Evolutionary conservation across 2,329 filamentous ascomycete genomes (phyloP), one percentile per base, ranked within the genome.

Genomic region (Metarhizium brunneum): DNA sequence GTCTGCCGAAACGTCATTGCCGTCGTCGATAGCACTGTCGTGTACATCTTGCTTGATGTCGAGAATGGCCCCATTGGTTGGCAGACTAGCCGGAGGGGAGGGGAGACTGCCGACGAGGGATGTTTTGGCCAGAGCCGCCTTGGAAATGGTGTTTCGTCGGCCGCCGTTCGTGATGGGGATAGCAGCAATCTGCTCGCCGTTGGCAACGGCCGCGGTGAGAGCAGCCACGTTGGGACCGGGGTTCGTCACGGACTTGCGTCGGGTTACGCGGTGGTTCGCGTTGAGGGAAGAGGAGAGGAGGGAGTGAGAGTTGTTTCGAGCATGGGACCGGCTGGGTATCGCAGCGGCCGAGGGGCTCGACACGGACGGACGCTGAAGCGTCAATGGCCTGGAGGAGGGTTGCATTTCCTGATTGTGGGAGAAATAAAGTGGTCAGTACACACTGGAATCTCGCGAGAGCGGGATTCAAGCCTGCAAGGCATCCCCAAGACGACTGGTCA

Each of bases 161-260:
- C 74, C 72, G 59, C 76, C 73, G 64, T 78, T 76, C 55, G 77
- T 74, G 56, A 87, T 85, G 45, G 74, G 85, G 68, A 79, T 78
- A 60, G 78, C 76, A 55, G 75, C 69, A 52, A 76, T 69, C 65
- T 75, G 77, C 58, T 81, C 80, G 62, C 86, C 84, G 67, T 88
- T 87, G 66, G 84, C 83, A 59, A 88, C 74, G 53, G 86, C 88
- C 13, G 86, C 86, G 36, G 88, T 87, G 59, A 92, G 76, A 54
- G 88, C 89, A 18, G 88, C 86, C 49, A 87, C 83, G 71, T 88
- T 92, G 69, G 82, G 80, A 50, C 79, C 81, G 50, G 86, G 82
- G 61, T 84, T 87, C 58, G 89, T 90, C 68, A 95, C 91, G 73
- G 92, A 96, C 82, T 97, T 97, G 65, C 94, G 85, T 66, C 92